Conservation (phyloP, 129 eudicot genomes). For the Rutidosis leptorrhynchoides region DNA sequence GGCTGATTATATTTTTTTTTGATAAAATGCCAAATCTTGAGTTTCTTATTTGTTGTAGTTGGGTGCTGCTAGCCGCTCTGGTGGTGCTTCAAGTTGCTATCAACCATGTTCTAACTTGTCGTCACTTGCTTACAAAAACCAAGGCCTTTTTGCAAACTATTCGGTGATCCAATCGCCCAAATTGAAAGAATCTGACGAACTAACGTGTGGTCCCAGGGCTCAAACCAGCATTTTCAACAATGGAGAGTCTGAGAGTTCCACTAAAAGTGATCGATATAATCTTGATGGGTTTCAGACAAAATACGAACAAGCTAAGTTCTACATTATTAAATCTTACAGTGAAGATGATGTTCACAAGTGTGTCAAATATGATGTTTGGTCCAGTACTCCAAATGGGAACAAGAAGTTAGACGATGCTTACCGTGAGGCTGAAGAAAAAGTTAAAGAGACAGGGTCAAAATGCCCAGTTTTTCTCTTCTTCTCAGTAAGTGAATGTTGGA, state of each 20-base stretch:
- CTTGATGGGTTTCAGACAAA: conserved; percentile 56
- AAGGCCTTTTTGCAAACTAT: conserved; percentile 37
- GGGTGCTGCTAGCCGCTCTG: conserved; percentile 43
- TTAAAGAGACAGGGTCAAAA: conserved; percentile 39
- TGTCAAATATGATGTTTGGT: conserved; percentile 88
- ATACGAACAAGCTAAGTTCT: conserved; percentile 68
- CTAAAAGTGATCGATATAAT: conserved; percentile 47
- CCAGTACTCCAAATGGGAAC: conserved; percentile 87
- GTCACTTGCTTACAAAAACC: conserved; percentile 47
- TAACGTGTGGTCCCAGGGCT: conserved; percentile 83
- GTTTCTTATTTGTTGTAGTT: conserved; percentile 34
- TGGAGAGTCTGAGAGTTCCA: conserved; percentile 29
- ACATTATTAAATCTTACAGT: conserved; percentile 81
- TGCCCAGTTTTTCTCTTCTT: conserved; percentile 84
- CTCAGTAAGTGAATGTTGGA: conserved; percentile 47
- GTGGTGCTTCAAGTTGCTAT: conserved; percentile 36
- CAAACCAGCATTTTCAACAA: conserved; percentile 35
- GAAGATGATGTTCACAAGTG: conserved; percentile 92
- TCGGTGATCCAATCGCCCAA: conserved; percentile 36
- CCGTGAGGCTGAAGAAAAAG: conserved; percentile 48
- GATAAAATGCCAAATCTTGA: background rate
- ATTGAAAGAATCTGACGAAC: conserved; percentile 54
- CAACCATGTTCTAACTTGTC: conserved; percentile 41
- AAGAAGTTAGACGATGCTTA: conserved; percentile 71
- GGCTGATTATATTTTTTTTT: background rate